These are phyloP conservation scores for Colletotrichum gloeosporioides DNA, from an alignment of 2,329 filamentous ascomycete species.

Conservation along the genomic window DNA sequence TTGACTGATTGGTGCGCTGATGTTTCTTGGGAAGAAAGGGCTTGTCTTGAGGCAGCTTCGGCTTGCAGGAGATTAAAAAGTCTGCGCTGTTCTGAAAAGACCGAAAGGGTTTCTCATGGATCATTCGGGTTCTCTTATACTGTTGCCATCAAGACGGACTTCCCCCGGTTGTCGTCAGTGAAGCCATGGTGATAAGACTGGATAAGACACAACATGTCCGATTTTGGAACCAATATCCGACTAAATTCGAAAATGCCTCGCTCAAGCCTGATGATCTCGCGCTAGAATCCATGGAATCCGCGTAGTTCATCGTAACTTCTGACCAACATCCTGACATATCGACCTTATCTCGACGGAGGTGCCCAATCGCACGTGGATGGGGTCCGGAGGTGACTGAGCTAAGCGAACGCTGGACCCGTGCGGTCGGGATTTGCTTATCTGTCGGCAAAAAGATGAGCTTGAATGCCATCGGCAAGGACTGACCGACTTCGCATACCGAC, in stretches of 20 bases:
- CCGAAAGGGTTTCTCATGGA: not conserved
- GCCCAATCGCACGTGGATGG: not conserved
- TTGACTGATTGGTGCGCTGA: not conserved
- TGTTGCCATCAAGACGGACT: not conserved
- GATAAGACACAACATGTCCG: not conserved
- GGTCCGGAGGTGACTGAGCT: not conserved
- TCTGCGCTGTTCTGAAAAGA: not conserved
- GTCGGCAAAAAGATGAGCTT: not conserved
- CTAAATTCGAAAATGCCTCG: not conserved
- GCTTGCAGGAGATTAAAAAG: not conserved
- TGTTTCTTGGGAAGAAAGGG: not conserved
- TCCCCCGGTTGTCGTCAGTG: too few relatives aligned
- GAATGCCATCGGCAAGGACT: not conserved
- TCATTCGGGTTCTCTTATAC: not conserved
- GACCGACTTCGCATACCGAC: not conserved
- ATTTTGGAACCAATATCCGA: not conserved
- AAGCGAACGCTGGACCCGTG: not conserved
- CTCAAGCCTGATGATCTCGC: not conserved
- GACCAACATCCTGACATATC: not conserved
- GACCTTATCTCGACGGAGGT: not conserved
- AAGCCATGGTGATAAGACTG: not conserved
- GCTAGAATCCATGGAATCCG: not conserved
- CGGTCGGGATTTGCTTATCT: slow-evolving; percentile 11
- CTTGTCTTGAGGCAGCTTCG: not conserved
- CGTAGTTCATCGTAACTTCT: not conserved